Evolutionary conservation across 495 filamentous ascomycete genomes (phyloP).

Genomic region (Oleoguttula mirabilis): DNA sequence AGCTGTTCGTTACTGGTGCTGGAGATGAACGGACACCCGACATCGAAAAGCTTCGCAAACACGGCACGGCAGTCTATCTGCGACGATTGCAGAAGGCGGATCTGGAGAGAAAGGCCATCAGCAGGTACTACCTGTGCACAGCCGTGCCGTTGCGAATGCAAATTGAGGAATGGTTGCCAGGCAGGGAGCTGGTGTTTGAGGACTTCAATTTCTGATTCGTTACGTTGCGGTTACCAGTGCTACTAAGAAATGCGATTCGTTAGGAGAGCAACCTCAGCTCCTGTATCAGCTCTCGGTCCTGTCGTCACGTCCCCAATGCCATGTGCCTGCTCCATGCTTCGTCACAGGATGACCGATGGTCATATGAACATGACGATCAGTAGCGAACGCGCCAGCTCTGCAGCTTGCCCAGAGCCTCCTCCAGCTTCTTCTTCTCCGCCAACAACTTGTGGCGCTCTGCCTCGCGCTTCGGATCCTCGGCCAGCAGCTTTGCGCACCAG

Average conservation of each 20-base stretch:
- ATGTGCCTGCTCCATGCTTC: too few relatives aligned
- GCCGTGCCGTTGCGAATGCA: conserved; percentile 42
- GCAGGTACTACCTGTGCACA: conserved; percentile 59
- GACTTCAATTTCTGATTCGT: conserved; percentile 49
- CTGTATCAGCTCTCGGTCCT: too few relatives aligned
- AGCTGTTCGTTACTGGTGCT: conserved; percentile 48
- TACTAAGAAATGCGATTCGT: too few relatives aligned
- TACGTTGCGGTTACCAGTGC: too few relatives aligned
- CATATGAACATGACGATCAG: too few relatives aligned
- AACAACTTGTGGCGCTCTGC: conserved; percentile 29
- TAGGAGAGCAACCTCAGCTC: too few relatives aligned
- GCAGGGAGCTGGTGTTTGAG: conserved; percentile 52
- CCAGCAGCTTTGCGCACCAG: conserved; percentile 36
- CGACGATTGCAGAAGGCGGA: conserved; percentile 46
- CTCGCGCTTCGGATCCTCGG: conserved; percentile 39
- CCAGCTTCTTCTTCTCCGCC: conserved; percentile 35
- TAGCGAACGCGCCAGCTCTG: conserved; percentile 1
- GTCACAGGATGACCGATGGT: too few relatives aligned
- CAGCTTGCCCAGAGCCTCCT: conserved; percentile 27
- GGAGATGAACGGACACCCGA: conserved; percentile 19
- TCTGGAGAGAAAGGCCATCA: conserved; percentile 26
- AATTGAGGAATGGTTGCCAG: conserved; percentile 51
- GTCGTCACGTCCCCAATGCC: too few relatives aligned
- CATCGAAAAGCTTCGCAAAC: conserved; percentile 19
- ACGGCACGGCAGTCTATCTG: conserved; percentile 34